Conservation (phyloP, 176 grass and related monocot species). For the Hyparrhenia diplandra region DNA sequence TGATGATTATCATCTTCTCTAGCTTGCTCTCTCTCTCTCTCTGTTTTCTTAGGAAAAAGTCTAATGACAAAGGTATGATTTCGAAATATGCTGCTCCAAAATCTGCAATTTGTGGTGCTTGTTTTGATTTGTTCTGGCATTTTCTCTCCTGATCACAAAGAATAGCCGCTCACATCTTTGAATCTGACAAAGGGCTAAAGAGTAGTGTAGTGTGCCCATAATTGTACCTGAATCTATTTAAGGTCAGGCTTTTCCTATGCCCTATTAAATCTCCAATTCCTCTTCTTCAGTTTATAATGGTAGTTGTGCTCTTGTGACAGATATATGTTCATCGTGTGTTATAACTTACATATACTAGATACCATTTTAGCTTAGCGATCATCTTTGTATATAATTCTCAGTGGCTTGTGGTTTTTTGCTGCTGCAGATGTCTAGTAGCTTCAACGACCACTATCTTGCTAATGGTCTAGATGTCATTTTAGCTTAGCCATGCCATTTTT, state of each 20-base stretch:
- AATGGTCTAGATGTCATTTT: conserved; percentile 20
- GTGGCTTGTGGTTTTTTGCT: background rate
- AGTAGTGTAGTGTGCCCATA: background rate
- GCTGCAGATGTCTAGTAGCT: conserved; percentile 55
- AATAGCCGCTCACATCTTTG: background rate
- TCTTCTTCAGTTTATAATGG: background rate
- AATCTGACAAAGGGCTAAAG: background rate
- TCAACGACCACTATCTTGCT: conserved; percentile 19
- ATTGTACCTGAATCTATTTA: conserved; percentile 5
- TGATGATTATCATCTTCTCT: background rate
- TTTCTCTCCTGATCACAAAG: background rate
- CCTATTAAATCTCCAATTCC: background rate
- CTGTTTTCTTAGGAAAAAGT: background rate
- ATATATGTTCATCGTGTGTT: background rate
- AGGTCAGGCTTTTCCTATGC: background rate
- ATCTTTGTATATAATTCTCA: background rate
- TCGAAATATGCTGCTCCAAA: background rate
- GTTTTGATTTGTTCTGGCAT: background rate
- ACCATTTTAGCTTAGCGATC: background rate
- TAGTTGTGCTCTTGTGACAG: background rate
- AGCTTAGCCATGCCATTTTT: background rate
- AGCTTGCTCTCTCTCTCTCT: too few relatives aligned
- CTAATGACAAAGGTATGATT: too few relatives aligned
- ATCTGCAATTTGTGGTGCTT: background rate
- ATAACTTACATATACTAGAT: conserved; percentile 1